Conservation (phyloP, 768 basidiomycete species). For the Mycena rebaudengoi region DNA sequence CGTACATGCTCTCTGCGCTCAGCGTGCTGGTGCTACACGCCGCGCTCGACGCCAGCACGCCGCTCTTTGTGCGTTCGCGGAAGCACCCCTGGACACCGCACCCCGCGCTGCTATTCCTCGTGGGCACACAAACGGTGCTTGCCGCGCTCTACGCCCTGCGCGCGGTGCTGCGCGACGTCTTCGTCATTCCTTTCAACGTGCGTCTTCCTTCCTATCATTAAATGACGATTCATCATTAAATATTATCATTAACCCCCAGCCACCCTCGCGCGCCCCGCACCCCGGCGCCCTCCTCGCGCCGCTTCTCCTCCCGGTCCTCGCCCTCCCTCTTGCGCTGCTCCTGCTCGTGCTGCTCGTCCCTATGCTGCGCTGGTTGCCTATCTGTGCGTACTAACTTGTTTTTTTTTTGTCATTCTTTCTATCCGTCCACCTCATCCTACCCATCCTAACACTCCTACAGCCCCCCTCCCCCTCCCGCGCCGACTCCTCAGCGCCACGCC, state of each 20-base stretch:
- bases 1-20: conserved; percentile 48
- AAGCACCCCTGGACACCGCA: conserved; percentile 82
- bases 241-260: not conserved
- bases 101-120: conserved; percentile 68
- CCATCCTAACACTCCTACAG: conserved; percentile 50
- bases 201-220: not conserved
- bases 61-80: conserved; percentile 75
- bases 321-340: conserved; percentile 46
- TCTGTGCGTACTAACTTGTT: conserved; percentile 56
- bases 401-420: conserved; percentile 67
- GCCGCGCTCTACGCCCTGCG: conserved; percentile 61
- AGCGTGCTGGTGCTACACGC: conserved; percentile 54
- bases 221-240: not conserved
- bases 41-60: conserved; percentile 52
- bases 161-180: conserved; percentile 63
- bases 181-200: conserved; percentile 25
- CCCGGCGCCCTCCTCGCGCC: conserved; percentile 45
- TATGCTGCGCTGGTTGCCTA: conserved; percentile 60
- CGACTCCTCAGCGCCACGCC: no score
- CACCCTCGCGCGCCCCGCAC: conserved; percentile 12
- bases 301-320: conserved; percentile 48
- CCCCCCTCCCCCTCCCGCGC: conserved; percentile 62
- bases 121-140: conserved; percentile 58
- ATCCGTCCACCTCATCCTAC: conserved; percentile 60
- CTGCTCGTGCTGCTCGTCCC: conserved; percentile 64